A percentile compares a stretch with the other conserved stretches of the same genome.
Evolutionary conservation across 192 early-diverging fungal genomes (phyloP).

Genomic region (Coemansia biformis): DNA sequence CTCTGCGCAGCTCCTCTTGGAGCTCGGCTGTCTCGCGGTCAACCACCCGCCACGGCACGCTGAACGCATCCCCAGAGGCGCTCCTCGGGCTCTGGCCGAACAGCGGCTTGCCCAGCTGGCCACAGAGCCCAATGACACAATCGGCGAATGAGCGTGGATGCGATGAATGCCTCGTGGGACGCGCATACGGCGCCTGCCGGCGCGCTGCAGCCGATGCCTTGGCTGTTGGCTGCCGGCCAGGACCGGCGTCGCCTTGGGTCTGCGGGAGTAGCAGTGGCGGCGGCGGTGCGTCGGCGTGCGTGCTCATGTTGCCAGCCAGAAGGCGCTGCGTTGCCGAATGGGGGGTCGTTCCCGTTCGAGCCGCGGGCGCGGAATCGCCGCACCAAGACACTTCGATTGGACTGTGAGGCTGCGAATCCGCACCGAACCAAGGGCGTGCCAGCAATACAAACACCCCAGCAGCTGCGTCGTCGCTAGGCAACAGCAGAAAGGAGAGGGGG

Average conservation of each 20-base stretch:
- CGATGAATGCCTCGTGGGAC: slow-evolving; percentile 1
- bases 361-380: too few relatives aligned
- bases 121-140: slow-evolving; percentile 21
- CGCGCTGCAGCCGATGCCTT: slow-evolving; percentile 4
- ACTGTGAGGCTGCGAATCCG: too few relatives aligned
- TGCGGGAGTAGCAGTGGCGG: background rate
- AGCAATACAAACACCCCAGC: too few relatives aligned
- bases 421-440: too few relatives aligned
- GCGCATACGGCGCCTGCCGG: slow-evolving; percentile 27
- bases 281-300: too few relatives aligned
- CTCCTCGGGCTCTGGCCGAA: slow-evolving; percentile 14
- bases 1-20: slow-evolving; percentile 20
- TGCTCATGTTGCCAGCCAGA: background rate
- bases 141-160: slow-evolving; percentile 17
- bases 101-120: slow-evolving; percentile 29
- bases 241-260: background rate
- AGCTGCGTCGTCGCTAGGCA: too few relatives aligned
- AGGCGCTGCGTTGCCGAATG: background rate
- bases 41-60: slow-evolving; percentile 43
- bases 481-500: too few relatives aligned
- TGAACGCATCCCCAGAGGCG: slow-evolving; percentile 21
- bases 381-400: too few relatives aligned
- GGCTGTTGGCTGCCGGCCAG: background rate
- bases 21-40: slow-evolving; percentile 39
- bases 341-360: too few relatives aligned